Conservation (phyloP, 2,329 filamentous ascomycete species). For the Ophiostoma quercus region DNA sequence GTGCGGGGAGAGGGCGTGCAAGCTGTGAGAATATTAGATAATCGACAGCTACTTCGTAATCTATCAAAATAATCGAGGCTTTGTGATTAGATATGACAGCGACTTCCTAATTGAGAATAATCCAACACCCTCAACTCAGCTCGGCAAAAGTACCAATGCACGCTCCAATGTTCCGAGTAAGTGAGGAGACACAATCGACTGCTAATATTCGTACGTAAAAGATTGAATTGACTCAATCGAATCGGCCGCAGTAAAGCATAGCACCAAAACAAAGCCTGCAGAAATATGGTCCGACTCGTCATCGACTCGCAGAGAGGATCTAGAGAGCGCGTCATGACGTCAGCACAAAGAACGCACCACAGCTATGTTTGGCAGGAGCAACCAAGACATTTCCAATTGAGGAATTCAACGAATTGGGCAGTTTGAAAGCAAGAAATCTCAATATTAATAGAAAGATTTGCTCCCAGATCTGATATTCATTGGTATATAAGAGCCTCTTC, state of each 20-base stretch:
- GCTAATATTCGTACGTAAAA: neutral
- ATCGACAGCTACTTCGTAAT: neutral
- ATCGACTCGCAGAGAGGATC: neutral
- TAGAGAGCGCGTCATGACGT: neutral
- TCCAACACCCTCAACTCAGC: neutral
- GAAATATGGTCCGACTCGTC: neutral
- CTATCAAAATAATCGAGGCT: no score
- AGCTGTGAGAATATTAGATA: neutral
- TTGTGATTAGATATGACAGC: no score
- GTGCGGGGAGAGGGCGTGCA: neutral
- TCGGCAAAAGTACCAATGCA: neutral
- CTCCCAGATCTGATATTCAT: neutral
- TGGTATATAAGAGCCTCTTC: neutral
- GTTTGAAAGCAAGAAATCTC: neutral
- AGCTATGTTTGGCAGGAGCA: neutral
- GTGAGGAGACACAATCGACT: neutral
- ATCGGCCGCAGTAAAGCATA: neutral
- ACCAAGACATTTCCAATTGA: neutral
- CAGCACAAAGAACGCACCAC: neutral
- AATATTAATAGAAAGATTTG: neutral
- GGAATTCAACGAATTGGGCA: neutral
- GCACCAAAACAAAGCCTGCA: neutral
- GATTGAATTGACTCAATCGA: neutral
- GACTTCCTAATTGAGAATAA: neutral
- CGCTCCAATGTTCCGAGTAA: neutral